Conservation (phyloP, 225 moss, liverwort and hornwort species). For the Bryum argenteum region DNA sequence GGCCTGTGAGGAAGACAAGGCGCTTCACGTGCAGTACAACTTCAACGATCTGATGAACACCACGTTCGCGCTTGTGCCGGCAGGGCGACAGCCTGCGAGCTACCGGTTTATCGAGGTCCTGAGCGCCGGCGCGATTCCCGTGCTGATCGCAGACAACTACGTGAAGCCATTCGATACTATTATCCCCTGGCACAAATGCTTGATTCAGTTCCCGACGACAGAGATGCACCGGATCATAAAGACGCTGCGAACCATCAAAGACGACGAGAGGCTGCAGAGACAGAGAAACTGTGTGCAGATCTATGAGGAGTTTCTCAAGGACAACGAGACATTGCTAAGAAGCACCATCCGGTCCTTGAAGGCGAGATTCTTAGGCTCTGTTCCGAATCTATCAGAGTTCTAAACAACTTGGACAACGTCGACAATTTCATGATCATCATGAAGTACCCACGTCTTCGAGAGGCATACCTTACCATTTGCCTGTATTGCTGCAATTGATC, state of each 20-base stretch:
- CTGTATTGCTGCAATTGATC: background rate
- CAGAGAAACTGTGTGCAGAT: slow-evolving; percentile 46
- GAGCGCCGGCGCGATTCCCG: slow-evolving; percentile 51
- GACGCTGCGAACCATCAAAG: slow-evolving; percentile 28
- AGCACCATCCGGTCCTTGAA: slow-evolving; percentile 43
- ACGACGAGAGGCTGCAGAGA: slow-evolving; percentile 32
- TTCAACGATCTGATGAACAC: slow-evolving; percentile 43
- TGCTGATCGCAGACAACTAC: slow-evolving; percentile 59
- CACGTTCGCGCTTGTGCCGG: slow-evolving; percentile 48
- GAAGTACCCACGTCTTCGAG: background rate
- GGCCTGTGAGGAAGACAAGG: slow-evolving; percentile 41
- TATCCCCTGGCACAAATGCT: slow-evolving; percentile 49
- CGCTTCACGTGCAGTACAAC: background rate
- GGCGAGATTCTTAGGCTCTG: slow-evolving; percentile 47
- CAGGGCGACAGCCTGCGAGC: slow-evolving; percentile 40
- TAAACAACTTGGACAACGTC: background rate
- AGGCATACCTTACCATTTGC: background rate
- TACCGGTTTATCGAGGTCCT: slow-evolving; percentile 50
- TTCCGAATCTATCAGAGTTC: slow-evolving; percentile 37
- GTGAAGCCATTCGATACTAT: slow-evolving; percentile 56
- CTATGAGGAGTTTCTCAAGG: slow-evolving; percentile 43
- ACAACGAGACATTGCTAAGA: slow-evolving; percentile 37
- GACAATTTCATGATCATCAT: background rate
- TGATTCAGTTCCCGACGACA: slow-evolving; percentile 46
- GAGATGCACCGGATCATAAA: slow-evolving; percentile 43